phyloP scores from a whole-genome alignment of 768 basidiomycete species.

The Coprinopsis sp. region DNA sequence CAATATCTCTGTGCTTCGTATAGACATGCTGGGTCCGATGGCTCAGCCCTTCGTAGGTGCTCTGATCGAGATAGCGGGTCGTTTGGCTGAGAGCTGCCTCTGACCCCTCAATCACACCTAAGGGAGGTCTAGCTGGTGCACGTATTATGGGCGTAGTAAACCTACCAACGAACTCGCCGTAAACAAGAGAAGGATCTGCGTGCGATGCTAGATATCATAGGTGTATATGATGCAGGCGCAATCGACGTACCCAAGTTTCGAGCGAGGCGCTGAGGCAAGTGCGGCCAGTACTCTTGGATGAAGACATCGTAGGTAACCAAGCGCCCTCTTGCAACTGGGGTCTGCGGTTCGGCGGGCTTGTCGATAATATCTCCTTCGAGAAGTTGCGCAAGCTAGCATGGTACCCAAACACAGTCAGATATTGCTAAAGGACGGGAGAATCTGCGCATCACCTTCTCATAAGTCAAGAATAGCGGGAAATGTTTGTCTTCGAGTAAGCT shows the following conservation, averaged over 20 bases:
- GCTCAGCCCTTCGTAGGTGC: constrained; percentile 45
- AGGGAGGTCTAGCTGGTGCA: no score
- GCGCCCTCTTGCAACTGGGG: constrained; percentile 7
- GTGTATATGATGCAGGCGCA: neutral
- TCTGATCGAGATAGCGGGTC: constrained; percentile 37
- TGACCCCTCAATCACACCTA: constrained; percentile 66
- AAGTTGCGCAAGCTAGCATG: constrained; percentile 44
- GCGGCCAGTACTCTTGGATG: constrained; percentile 52
- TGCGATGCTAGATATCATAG: neutral
- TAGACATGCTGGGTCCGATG: constrained; percentile 52
- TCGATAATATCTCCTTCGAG: constrained; percentile 49
- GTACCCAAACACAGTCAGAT: neutral
- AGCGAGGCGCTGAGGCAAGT: constrained; percentile 45
- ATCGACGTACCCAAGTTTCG: constrained; percentile 46
- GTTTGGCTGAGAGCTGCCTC: constrained; percentile 40
- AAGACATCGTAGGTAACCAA: constrained; percentile 49
- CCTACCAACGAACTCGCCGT: constrained; percentile 63
- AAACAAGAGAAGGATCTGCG: constrained; percentile 58
- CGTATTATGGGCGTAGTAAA: no score
- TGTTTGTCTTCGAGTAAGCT: constrained; percentile 36
- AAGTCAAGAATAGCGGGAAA: constrained; percentile 69
- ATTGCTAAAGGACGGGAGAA: constrained; percentile 15
- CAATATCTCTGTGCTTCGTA: constrained; percentile 39
- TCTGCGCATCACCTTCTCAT: constrained; percentile 56
- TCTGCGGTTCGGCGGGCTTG: constrained; percentile 5